Base-by-base conservation (phyloP, 106 monocot species). In the Posidonia australis region DNA sequence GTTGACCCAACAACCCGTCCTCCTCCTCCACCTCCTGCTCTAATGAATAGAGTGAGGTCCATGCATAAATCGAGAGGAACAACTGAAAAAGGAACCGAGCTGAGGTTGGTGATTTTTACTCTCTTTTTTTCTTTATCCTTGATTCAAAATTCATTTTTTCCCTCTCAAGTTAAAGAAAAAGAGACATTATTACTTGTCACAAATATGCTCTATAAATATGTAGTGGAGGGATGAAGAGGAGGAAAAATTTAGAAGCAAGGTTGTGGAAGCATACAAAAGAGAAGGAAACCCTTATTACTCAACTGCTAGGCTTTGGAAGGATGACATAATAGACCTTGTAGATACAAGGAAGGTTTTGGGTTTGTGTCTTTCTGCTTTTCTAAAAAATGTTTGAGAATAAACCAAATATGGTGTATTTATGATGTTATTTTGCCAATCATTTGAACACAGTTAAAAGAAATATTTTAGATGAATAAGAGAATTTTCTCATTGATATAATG, bases 331-430 rank as follows among this genome's bases (percentile, higher is more conserved):
- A 41, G 87, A 91, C 60, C 98, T 91, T 62, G 85, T 85, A 21
- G 87, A 98, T 70, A 98, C 90, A 14, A 78, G 98, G 54, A 87
- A 69, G 75, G 63, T 98, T 49, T 71, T 98, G 7, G 81, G 98
- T 20, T 65, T 98, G 12, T 98, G 98, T 66, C 64, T 98, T 11
- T 78, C 90, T 16, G 80, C 98, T 67, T 64, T 83, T 20, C 54
- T 77, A 45, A 88, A 84, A 58, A 70, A 66, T 29, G 57, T 49
- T 19, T 67, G 62, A 10, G 85, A 83, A 59, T 77, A 79, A 4
- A 98, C 98, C 23, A 98, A 91, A 48, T 98, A 75, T 76, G 90
- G 98, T 52, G 90, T 98, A 23, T 98, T 98, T 63, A 91, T 91
- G 58, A 98, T 91, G 98, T 98, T 43, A 26, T 44, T 25, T n/a